These are phyloP conservation scores for Ulota crispa DNA, from an alignment of 225 moss, liverwort and hornwort species.

Conservation along the genomic window DNA sequence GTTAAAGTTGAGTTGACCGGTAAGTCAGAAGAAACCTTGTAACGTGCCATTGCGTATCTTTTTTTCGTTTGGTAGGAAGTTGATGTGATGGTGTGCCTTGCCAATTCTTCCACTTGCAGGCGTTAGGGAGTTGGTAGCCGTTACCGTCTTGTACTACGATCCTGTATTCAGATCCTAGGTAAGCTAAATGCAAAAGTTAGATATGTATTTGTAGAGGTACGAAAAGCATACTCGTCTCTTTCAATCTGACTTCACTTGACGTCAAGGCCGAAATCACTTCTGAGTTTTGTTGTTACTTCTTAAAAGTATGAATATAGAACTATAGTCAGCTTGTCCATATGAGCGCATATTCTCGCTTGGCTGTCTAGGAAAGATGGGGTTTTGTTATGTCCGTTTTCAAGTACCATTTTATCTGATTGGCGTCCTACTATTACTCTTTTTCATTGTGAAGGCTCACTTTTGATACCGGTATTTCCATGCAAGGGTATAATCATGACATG, in stretches of 20 bases:
- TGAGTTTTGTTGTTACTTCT: slow-evolving; percentile 28
- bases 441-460: background rate
- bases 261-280: slow-evolving; percentile 1
- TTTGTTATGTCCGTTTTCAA: background rate
- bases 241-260: slow-evolving; percentile 2
- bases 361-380: background rate
- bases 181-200: slow-evolving; percentile 8
- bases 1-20: slow-evolving; percentile 56
- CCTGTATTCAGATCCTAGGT: slow-evolving; percentile 31
- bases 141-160: slow-evolving; percentile 22
- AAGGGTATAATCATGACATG: background rate
- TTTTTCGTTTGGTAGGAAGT: slow-evolving; percentile 12
- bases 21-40: slow-evolving; percentile 20
- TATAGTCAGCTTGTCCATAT: slow-evolving; percentile 20
- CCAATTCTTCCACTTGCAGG: slow-evolving; percentile 4
- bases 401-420: background rate
- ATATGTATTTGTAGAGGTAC: slow-evolving; percentile 41
- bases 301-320: slow-evolving; percentile 29
- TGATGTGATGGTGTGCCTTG: slow-evolving; percentile 10
- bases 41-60: slow-evolving; percentile 19
- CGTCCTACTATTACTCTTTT: background rate
- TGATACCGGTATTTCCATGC: background rate
- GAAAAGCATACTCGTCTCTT: slow-evolving; percentile 21
- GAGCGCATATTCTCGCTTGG: slow-evolving; percentile 7
- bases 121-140: background rate